phyloP scores from a whole-genome alignment of 139 green algal genomes.

The Edaphochlamys debaryana region DNA sequence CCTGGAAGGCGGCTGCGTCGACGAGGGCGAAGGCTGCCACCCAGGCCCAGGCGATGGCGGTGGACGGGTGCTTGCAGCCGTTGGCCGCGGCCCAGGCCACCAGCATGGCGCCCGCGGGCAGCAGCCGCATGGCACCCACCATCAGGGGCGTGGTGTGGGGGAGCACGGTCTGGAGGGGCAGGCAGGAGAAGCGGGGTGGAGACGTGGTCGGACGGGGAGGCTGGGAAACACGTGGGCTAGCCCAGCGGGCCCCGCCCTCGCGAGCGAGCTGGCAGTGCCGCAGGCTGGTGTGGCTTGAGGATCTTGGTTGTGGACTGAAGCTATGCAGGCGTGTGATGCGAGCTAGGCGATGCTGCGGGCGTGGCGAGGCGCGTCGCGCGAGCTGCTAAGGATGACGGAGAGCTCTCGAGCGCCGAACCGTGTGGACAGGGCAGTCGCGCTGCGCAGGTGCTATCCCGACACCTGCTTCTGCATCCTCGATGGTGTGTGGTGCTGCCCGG shows the following conservation, averaged over 20 bases:
- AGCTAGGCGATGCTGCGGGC: no score
- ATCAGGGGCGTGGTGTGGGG: conserved; percentile 86
- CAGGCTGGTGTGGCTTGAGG: background rate
- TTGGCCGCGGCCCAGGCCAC: conserved; percentile 80
- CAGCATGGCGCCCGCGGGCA: conserved; percentile 89
- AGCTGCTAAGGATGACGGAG: background rate
- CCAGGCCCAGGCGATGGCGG: conserved; percentile 80
- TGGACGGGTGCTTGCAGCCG: conserved; percentile 73
- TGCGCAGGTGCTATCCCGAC: background rate
- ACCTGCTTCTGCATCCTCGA: no score
- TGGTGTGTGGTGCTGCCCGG: no score
- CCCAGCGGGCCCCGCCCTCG: no score
- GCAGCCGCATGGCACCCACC: conserved; percentile 86
- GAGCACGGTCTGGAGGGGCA: conserved; percentile 39
- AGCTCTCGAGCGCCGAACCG: background rate
- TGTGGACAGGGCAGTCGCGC: background rate
- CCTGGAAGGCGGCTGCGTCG: conserved; percentile 95
- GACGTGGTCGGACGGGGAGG: background rate
- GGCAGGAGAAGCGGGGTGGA: background rate
- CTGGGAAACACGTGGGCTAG: no score
- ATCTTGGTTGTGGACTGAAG: no score
- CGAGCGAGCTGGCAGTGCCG: background rate
- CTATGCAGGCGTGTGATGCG: no score
- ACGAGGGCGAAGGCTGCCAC: conserved; percentile 90
- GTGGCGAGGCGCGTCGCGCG: no score